Base-by-base conservation (phyloP, 2,329 filamentous ascomycete species). In the Gyromitra esculenta region DNA sequence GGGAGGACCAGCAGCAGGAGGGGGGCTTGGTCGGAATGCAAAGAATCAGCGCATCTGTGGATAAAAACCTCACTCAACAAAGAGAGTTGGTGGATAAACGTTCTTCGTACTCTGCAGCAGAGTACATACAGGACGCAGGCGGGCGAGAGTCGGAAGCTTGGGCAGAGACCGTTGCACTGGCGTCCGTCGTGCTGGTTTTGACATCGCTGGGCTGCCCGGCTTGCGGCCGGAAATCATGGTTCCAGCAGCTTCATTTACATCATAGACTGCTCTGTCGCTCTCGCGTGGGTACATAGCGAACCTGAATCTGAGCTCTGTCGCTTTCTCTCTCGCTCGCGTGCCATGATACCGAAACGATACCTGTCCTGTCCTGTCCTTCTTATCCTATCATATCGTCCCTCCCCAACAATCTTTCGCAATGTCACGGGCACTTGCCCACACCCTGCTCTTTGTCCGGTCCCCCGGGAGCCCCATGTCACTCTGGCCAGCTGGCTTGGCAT, bases 21-120 rank as follows among this genome's bases (percentile, higher is more conserved):
- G 25, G 41, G 54, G 52, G 65, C 35, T 54, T 69, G 41, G 66
- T 60, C 54, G n/a, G 66, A 69, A 69, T 69, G 41, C 66, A 60
- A 57, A 69, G 66, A 69, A 69, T 69, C 66, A 69, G 50, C 64
- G 64, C 64, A 54, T 59, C 25, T 57, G 66, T 11, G 43, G 41
- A 59, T 50, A 48, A 69, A 54, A 68, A 52, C 50, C 54, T 43
- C 50, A 31, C 25, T 31, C 25, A 4, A 31, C 54, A n/a, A 48
- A 54, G 39, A n/a, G n/a, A 50, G 54, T n/a, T 5, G 41, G 21
- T 18, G 54, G 54, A 45, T 57, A 57, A 48, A 45, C 21, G 18
- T 68, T 68, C 43, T 54, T 54, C 48, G 48, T 18, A 31, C 25
- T 2, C 25, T 31, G 25, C 25, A 31, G 25, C 25, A 31, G 25